Evolutionary conservation across 148 eudicot genomes (phyloP).

Genomic region (Dianthus caryophyllus): DNA sequence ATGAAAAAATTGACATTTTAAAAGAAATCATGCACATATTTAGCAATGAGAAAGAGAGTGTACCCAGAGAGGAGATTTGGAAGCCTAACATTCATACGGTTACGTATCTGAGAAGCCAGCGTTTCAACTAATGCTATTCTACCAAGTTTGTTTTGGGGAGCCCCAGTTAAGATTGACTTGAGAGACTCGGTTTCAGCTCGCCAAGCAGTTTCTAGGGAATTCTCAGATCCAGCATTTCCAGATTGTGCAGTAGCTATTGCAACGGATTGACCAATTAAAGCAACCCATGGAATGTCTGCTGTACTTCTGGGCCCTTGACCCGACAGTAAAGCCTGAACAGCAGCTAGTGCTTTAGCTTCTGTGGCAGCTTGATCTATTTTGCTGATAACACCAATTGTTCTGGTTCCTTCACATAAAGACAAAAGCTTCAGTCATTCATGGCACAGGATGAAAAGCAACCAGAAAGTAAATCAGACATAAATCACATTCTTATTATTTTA

Average conservation of each 20-base stretch:
- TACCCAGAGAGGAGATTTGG: constrained; percentile 95
- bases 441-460: constrained; percentile 1
- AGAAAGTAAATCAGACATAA: not conserved
- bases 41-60: constrained; percentile 16
- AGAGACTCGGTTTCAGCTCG: constrained; percentile 95
- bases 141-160: constrained; percentile 91
- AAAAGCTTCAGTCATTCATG: not conserved
- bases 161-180: constrained; percentile 84
- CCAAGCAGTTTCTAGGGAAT: constrained; percentile 96
- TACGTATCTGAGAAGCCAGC: constrained; percentile 82
- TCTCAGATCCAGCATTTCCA: constrained; percentile 77
- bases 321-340: constrained; percentile 87
- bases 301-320: constrained; percentile 95
- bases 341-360: constrained; percentile 91
- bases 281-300: constrained; percentile 94
- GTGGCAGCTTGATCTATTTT: constrained; percentile 94
- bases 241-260: constrained; percentile 89
- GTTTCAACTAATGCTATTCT: constrained; percentile 92
- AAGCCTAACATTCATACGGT: constrained; percentile 81
- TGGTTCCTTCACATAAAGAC: constrained; percentile 53
- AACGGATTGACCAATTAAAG: constrained; percentile 96
- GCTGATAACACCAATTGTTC: constrained; percentile 95
- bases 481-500: not conserved
- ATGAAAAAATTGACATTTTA: not conserved
- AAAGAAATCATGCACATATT: not conserved